phyloP scores from a whole-genome alignment of 2,329 filamentous ascomycete genomes.

The Parafenestella ontariensis region DNA sequence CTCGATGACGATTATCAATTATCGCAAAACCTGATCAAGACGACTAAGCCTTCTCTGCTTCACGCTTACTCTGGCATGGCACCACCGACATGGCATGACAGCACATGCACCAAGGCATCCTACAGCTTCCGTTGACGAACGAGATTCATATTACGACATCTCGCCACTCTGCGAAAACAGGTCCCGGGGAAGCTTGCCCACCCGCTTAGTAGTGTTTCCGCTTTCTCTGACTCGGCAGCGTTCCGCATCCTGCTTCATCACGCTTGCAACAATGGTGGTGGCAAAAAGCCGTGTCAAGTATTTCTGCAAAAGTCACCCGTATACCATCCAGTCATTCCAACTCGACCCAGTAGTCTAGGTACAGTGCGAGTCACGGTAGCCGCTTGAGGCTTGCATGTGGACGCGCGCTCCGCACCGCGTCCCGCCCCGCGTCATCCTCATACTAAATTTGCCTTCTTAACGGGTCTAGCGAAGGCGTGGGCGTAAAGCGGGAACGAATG shows the following conservation, averaged over 20 bases:
- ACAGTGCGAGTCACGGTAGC: background rate
- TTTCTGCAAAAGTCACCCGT: background rate
- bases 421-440: background rate
- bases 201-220: background rate
- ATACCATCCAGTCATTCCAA: background rate
- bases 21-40: background rate
- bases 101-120: background rate
- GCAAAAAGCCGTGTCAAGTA: background rate
- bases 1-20: background rate
- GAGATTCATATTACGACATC: background rate
- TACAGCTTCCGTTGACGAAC: background rate
- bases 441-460: background rate
- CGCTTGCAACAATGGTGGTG: background rate
- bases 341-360: background rate
- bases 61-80: background rate
- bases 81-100: background rate
- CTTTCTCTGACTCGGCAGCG: background rate
- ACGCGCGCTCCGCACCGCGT: background rate
- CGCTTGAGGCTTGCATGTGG: background rate
- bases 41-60: background rate
- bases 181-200: too few species aligned
- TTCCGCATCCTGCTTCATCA: background rate
- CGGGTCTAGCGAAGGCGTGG: background rate
- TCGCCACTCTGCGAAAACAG: background rate
- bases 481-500: background rate